Evolutionary conservation across 1,139 yeast genomes (phyloP).

Genomic region (Taiozyma sp.): DNA sequence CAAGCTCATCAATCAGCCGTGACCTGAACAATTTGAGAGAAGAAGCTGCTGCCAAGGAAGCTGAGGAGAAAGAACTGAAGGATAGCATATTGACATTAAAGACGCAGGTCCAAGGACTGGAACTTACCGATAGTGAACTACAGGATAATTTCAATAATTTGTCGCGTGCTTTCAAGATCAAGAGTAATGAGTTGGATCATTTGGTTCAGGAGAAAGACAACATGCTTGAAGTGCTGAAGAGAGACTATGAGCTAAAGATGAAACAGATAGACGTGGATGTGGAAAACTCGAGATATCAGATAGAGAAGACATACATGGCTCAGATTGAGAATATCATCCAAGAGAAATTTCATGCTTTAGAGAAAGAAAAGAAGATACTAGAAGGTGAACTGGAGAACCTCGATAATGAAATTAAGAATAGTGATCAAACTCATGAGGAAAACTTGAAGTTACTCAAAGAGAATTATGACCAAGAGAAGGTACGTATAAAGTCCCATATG

Average conservation of each 20-base stretch:
- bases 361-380: slow-evolving; percentile 25
- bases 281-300: slow-evolving; percentile 31
- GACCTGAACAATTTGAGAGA: slow-evolving; percentile 8
- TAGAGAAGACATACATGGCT: slow-evolving; percentile 31
- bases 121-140: slow-evolving; percentile 31
- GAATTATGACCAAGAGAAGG: slow-evolving; percentile 14
- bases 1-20: neutral
- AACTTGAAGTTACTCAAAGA: slow-evolving; percentile 19
- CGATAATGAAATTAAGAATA: slow-evolving; percentile 22
- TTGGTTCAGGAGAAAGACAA: slow-evolving; percentile 28
- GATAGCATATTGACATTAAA: slow-evolving; percentile 30
- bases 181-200: slow-evolving; percentile 37
- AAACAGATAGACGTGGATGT: slow-evolving; percentile 33
- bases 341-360: slow-evolving; percentile 27
- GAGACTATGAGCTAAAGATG: slow-evolving; percentile 32
- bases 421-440: slow-evolving; percentile 19
- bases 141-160: slow-evolving; percentile 10
- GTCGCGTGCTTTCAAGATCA: slow-evolving; percentile 28
- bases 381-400: slow-evolving; percentile 20
- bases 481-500: slow-evolving; percentile 14
- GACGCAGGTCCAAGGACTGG: slow-evolving; percentile 35
- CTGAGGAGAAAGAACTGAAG: slow-evolving; percentile 21
- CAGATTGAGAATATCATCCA: slow-evolving; percentile 34
- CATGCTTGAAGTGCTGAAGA: slow-evolving; percentile 31
- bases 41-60: slow-evolving; percentile 7